Evolutionary conservation across 2,329 filamentous ascomycete genomes (phyloP).

Genomic region (Ophiocordyceps sinensis): DNA sequence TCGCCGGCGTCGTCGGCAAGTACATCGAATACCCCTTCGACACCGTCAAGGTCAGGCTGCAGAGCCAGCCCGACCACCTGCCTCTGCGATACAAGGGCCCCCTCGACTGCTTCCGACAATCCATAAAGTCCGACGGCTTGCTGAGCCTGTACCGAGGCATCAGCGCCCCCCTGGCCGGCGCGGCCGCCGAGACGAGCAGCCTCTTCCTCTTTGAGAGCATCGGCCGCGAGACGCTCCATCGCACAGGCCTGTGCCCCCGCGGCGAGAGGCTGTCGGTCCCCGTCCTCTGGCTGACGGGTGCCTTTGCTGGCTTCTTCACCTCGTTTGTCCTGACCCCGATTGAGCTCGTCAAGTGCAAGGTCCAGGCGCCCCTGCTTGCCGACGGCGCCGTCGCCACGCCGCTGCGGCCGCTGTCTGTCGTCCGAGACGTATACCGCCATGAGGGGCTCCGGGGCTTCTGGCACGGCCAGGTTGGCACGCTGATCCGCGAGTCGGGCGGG

Average conservation of each 20-base stretch:
- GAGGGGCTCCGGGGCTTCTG: conserved; percentile 81
- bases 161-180: conserved; percentile 77
- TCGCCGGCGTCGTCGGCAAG: conserved; percentile 80
- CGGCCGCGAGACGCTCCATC: conserved; percentile 51
- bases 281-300: conserved; percentile 66
- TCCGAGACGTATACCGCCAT: conserved; percentile 65
- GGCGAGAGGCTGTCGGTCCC: conserved; percentile 55
- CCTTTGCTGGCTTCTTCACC: conserved; percentile 75
- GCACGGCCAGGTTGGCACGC: conserved; percentile 85
- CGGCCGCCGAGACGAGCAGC: conserved; percentile 81
- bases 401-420: conserved; percentile 54
- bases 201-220: conserved; percentile 84
- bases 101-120: conserved; percentile 85
- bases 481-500: conserved; percentile 87
- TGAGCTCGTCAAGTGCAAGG: conserved; percentile 96
- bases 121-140: conserved; percentile 65
- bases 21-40: conserved; percentile 98
- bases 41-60: conserved; percentile 91
- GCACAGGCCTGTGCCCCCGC: conserved; percentile 29
- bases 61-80: conserved; percentile 80
- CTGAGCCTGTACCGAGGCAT: conserved; percentile 81
- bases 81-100: conserved; percentile 76
- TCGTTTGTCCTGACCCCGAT: conserved; percentile 87
- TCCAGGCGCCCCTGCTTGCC: conserved; percentile 56
- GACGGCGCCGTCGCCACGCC: conserved; percentile 27